Evolutionary conservation across 2,329 filamentous ascomycete genomes (phyloP), one percentile per base, ranked within the genome.

Genomic region (Pleomassaria siparia): DNA sequence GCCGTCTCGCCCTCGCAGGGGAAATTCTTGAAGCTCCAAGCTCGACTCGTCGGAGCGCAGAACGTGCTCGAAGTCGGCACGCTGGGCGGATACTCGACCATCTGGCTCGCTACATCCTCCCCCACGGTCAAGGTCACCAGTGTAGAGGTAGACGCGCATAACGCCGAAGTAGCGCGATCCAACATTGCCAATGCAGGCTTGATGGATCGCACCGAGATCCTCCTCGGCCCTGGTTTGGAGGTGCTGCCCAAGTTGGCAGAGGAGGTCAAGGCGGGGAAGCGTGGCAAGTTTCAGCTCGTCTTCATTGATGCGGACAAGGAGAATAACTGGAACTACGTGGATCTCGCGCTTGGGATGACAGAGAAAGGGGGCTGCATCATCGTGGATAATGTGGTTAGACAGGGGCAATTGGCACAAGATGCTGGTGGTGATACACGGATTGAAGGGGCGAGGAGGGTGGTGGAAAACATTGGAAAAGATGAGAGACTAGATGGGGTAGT

Each of bases 261-360:
- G 7, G 73, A 80, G 48, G 71, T 77, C 11, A 50, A 65, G 36
- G 37, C 44, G 1, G 73, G 72, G 2, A 68, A 66, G 49, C 53
- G 74, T 1, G 64, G 64, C 10, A 64, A 65, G 36, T 80, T 79
- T 49, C 77, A 77, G 46, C 69, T 82, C 50, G 72, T 76, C 1
- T 81, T 81, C 48, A 76, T 82, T 28, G 78, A 82, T 57, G 79
- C 79, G 6, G 75, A 77, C 39, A 79, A 77, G 64, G 65, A 67
- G 35, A 75, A 77, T 51, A 77, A 79, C 46, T 75, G 70, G 66
- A 69, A 71, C 22, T 79, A 80, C 50, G 78, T 80, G 35, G 69
- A 80, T 44, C 64, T 64, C 54, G 74, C 74, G 2, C 59, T 76
- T 16, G 68, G 67, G 26, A 64, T 80, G 58, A 69, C 66, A 0